These are phyloP conservation scores for Xylaria sp. DNA, from an alignment of 2,329 filamentous ascomycete genomes.

Conservation along the genomic window DNA sequence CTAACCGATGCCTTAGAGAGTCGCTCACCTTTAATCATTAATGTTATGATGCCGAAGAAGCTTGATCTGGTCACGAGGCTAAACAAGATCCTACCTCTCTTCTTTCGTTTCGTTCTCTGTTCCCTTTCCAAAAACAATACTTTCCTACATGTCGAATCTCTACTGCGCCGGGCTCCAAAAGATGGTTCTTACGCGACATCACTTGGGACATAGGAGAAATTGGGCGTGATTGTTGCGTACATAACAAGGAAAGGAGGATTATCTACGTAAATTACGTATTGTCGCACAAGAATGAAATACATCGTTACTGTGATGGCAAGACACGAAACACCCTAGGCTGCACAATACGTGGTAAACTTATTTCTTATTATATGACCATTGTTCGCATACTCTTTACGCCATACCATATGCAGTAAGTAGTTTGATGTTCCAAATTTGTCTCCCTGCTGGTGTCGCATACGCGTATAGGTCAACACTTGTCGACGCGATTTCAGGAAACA, in stretches of 20 bases:
- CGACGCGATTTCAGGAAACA: constrained; percentile 13
- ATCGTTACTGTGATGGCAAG: not conserved
- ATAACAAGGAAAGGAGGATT: not conserved
- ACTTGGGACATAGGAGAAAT: not conserved
- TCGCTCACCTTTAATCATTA: not conserved
- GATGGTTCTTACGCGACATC: too few relatives aligned
- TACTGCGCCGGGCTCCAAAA: not conserved
- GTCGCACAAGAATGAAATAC: not conserved
- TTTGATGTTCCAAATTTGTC: constrained; percentile 11
- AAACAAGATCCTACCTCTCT: not conserved
- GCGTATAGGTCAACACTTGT: constrained; percentile 7
- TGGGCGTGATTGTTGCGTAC: not conserved
- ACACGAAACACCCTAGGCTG: not conserved
- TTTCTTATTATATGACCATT: constrained; percentile 28
- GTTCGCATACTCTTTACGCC: constrained; percentile 23
- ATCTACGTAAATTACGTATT: not conserved
- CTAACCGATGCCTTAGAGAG: not conserved
- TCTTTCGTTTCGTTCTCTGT: not conserved
- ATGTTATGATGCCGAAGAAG: too few relatives aligned
- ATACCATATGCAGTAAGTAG: constrained; percentile 26
- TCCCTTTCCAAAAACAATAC: too few relatives aligned
- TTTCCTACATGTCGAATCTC: not conserved
- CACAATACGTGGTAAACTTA: not conserved
- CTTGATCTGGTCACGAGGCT: too few relatives aligned
- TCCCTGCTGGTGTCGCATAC: constrained; percentile 3